phyloP scores from a whole-genome alignment of 768 basidiomycete species.

The Trametes sanguinea region DNA sequence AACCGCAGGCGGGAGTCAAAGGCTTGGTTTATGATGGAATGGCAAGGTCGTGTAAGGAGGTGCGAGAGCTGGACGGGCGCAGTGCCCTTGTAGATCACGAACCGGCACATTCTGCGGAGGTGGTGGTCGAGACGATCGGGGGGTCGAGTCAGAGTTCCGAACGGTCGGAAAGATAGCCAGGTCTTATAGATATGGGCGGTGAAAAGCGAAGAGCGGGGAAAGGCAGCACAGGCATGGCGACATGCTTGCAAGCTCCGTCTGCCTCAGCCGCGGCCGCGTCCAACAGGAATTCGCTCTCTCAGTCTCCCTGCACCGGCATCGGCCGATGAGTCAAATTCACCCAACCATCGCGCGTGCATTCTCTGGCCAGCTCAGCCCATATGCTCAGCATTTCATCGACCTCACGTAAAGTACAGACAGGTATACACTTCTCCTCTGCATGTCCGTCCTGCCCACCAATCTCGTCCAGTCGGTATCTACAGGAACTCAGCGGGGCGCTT shows the following conservation, averaged over 20 bases:
- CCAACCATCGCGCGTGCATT: constrained; percentile 10
- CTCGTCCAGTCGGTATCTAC: constrained; percentile 32
- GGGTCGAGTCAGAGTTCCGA: not conserved
- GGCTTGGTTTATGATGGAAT: constrained; percentile 97
- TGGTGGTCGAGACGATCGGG: constrained; percentile 8
- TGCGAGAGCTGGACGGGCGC: constrained; percentile 91
- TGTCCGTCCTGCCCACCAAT: not conserved
- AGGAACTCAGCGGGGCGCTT: constrained; percentile 80
- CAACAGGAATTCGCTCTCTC: constrained; percentile 2
- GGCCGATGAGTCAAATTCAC: constrained; percentile 20
- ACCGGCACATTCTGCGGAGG: constrained; percentile 66
- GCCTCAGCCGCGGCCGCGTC: not conserved
- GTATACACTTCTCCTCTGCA: constrained; percentile 17
- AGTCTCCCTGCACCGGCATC: constrained; percentile 4
- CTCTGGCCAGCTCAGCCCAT: not conserved
- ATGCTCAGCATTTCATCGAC: not conserved
- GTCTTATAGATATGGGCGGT: not conserved
- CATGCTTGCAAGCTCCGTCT: constrained; percentile 9
- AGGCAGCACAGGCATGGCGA: constrained; percentile 15
- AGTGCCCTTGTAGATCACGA: constrained; percentile 94
- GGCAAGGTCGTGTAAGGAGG: constrained; percentile 91
- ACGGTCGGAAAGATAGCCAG: not conserved
- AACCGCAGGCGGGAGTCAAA: constrained; percentile 90
- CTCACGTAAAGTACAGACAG: constrained; percentile 19
- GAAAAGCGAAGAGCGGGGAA: constrained; percentile 6